A percentile compares a stretch with the other conserved stretches of the same genome.
Conservation (phyloP, 2,329 filamentous ascomycete genomes). For the Botryosphaeria dothidea region DNA sequence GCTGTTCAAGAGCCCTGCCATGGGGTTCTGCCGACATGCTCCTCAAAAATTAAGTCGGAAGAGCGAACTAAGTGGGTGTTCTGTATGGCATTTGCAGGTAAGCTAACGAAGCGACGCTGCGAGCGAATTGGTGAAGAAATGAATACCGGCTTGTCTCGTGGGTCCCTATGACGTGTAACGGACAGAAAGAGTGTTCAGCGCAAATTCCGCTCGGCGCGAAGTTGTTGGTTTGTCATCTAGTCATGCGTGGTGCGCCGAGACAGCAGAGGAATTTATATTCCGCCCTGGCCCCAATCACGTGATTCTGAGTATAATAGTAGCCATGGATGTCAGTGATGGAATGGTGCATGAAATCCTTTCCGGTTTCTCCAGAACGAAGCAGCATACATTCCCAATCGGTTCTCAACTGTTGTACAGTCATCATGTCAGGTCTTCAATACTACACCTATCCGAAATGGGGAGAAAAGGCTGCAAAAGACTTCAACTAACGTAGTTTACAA, state of each 20-base stretch:
- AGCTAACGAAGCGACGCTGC: too few relatives aligned
- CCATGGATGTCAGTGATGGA: not conserved
- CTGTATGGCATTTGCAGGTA: not conserved
- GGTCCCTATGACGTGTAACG: not conserved
- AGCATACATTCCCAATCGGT: not conserved
- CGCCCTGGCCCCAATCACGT: not conserved
- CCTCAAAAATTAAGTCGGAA: too few relatives aligned
- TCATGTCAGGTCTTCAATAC: constrained; percentile 32
- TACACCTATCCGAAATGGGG: constrained; percentile 43
- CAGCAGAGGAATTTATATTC: constrained; percentile 13
- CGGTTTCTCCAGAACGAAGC: too few relatives aligned
- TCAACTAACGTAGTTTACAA: too few relatives aligned
- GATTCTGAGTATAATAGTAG: not conserved
- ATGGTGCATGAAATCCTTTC: not conserved
- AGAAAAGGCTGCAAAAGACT: constrained; percentile 34
- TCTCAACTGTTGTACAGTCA: not conserved
- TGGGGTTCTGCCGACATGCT: too few relatives aligned
- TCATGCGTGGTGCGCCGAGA: not conserved
- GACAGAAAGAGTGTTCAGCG: not conserved
- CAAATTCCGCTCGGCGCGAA: not conserved
- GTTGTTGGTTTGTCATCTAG: not conserved
- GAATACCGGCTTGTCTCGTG: too few relatives aligned
- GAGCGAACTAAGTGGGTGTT: too few relatives aligned
- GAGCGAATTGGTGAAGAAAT: too few relatives aligned
- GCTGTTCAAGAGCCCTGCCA: not conserved